Evolutionary conservation across 2,329 filamentous ascomycete genomes (phyloP).

Genomic region (Xylariaceae sp.): DNA sequence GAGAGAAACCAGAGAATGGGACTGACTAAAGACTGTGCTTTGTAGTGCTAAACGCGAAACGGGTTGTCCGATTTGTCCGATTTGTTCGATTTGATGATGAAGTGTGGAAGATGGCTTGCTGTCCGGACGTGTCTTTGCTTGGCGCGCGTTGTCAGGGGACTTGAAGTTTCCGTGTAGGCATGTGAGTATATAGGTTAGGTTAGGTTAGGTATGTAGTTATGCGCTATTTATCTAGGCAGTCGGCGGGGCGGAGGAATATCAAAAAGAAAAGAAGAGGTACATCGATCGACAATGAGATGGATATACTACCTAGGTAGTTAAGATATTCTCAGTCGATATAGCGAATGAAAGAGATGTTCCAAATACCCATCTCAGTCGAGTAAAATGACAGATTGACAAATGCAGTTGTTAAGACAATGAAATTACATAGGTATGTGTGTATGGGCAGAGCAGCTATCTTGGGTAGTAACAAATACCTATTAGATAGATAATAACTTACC

Average conservation of each 20-base stretch:
- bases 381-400: no score
- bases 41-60: slow-evolving; percentile 13
- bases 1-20: background rate
- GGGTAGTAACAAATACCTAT: no score
- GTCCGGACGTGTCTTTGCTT: no score
- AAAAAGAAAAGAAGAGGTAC: background rate
- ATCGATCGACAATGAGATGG: background rate
- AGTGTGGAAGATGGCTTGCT: background rate
- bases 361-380: background rate
- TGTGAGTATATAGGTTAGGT: no score
- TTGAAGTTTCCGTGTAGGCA: no score
- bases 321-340: background rate
- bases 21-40: slow-evolving; percentile 5
- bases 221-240: background rate
- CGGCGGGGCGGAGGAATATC: no score
- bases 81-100: background rate
- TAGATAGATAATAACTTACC: no score
- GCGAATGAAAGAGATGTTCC: background rate
- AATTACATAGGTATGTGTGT: no score
- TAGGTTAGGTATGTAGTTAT: no score
- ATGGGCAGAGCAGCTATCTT: no score
- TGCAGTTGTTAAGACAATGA: no score
- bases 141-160: no score
- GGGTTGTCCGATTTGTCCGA: background rate
- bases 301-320: background rate